These are phyloP conservation scores for Penicillium sp. DNA, from an alignment of 2,329 filamentous ascomycete genomes.

Conservation along the genomic window DNA sequence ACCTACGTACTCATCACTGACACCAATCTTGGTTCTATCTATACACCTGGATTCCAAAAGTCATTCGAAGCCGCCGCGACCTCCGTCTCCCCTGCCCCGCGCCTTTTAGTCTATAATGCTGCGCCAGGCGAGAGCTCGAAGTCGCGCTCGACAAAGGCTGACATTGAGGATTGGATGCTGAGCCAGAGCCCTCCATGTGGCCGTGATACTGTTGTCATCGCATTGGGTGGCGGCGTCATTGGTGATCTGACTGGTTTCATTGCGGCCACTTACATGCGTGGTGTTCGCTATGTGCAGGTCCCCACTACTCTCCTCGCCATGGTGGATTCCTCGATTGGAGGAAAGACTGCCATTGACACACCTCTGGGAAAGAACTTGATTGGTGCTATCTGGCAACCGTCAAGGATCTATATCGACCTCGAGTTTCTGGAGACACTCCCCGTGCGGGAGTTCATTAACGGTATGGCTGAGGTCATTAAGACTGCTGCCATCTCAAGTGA, in stretches of 20 bases:
- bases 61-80: slow-evolving; percentile 54
- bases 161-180: slow-evolving; percentile 97
- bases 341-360: slow-evolving; percentile 96
- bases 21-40: slow-evolving; percentile 77
- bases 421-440: slow-evolving; percentile 86
- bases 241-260: slow-evolving; percentile 98
- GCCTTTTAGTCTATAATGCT: slow-evolving; percentile 79
- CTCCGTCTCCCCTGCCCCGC: slow-evolving; percentile 48
- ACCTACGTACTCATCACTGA: slow-evolving; percentile 97
- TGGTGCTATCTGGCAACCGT: slow-evolving; percentile 93
- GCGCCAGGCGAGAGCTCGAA: slow-evolving; percentile 92
- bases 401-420: slow-evolving; percentile 89
- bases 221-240: slow-evolving; percentile 91
- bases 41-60: slow-evolving; percentile 70
- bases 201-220: slow-evolving; percentile 89
- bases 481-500: slow-evolving; percentile 96
- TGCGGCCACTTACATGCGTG: slow-evolving; percentile 96
- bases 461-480: slow-evolving; percentile 97
- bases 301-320: slow-evolving; percentile 91
- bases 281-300: slow-evolving; percentile 91
- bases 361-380: slow-evolving; percentile 94
- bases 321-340: slow-evolving; percentile 97
- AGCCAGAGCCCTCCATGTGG: slow-evolving; percentile 76
- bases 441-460: slow-evolving; percentile 90
- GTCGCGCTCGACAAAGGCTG: slow-evolving; percentile 84